phyloP scores from a whole-genome alignment of 1,284 basidiomycete genomes.

The Malassezia psittaci region DNA sequence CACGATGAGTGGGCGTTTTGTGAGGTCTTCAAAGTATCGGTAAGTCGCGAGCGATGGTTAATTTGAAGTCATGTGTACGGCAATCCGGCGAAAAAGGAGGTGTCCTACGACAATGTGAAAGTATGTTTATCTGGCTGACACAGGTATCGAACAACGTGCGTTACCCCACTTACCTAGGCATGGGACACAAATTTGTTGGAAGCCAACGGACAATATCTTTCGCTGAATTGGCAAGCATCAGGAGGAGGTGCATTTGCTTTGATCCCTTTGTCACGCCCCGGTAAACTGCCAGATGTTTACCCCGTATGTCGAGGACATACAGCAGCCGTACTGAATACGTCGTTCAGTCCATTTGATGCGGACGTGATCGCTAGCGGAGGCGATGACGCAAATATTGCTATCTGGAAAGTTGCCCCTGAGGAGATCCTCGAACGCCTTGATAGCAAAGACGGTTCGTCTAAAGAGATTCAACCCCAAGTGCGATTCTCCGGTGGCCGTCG shows the following conservation, averaged over 20 bases:
- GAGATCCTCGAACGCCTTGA: slow-evolving; percentile 34
- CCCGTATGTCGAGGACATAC: slow-evolving; percentile 77
- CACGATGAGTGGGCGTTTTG: slow-evolving; percentile 51
- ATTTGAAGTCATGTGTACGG: slow-evolving; percentile 73
- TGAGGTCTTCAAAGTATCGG: slow-evolving; percentile 57
- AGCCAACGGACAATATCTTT: slow-evolving; percentile 62
- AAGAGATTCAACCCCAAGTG: slow-evolving; percentile 65
- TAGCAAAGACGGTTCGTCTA: slow-evolving; percentile 48
- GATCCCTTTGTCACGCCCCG: slow-evolving; percentile 57
- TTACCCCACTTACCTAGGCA: slow-evolving; percentile 50
- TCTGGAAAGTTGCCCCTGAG: slow-evolving; percentile 69
- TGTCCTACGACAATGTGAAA: slow-evolving; percentile 74
- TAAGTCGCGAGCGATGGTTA: slow-evolving; percentile 20
- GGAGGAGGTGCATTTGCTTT: slow-evolving; percentile 93
- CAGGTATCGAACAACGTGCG: slow-evolving; percentile 39
- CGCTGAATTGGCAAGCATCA: slow-evolving; percentile 84
- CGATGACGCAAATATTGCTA: slow-evolving; percentile 83
- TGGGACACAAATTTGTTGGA: slow-evolving; percentile 94
- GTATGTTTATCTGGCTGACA: slow-evolving; percentile 16
- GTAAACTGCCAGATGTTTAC: slow-evolving; percentile 75
- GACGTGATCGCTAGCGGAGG: slow-evolving; percentile 75
- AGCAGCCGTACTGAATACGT: slow-evolving; percentile 82
- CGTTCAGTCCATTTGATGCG: slow-evolving; percentile 92
- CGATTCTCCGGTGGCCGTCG: slow-evolving; percentile 52
- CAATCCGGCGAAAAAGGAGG: slow-evolving; percentile 47